phyloP scores from a whole-genome alignment of 176 grass and related monocot genomes.

The Olyra latifolia region DNA sequence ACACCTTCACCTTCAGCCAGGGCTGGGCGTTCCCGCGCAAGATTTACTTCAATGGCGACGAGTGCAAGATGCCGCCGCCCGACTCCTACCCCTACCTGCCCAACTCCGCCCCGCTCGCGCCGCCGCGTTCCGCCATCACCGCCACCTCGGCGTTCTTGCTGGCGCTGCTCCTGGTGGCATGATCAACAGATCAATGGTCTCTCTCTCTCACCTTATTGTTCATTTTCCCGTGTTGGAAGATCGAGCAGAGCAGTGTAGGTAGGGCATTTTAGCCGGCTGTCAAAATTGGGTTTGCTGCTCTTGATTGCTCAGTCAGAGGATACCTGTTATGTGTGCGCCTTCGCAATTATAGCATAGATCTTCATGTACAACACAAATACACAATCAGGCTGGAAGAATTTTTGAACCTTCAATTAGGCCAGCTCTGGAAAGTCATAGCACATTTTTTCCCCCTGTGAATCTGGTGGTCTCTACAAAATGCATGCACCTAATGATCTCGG shows the following conservation, averaged over 20 bases:
- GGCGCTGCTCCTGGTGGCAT: constrained; percentile 30
- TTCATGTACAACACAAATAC: background rate
- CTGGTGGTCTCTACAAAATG: background rate
- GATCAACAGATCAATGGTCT: background rate
- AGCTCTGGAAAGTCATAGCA: background rate
- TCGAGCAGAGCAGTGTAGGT: constrained; percentile 14
- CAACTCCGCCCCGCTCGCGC: constrained; percentile 30
- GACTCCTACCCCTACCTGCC: constrained; percentile 86
- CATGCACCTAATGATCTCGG: background rate
- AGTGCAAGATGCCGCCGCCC: constrained; percentile 76
- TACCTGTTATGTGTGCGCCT: background rate
- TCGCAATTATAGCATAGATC: constrained; percentile 8
- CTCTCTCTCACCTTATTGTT: background rate
- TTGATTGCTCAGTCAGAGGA: background rate
- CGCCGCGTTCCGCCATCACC: background rate
- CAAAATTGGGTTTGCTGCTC: background rate
- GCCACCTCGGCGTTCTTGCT: background rate
- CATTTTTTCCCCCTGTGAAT: background rate
- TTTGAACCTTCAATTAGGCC: constrained; percentile 7
- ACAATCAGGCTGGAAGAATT: constrained; percentile 2
- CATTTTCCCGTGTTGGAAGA: background rate
- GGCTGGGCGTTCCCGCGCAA: constrained; percentile 92
- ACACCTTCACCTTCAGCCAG: constrained; percentile 80
- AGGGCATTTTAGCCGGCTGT: constrained; percentile 17
- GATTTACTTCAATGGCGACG: constrained; percentile 95